These are phyloP conservation scores for Coemansia sp. DNA, from an alignment of 192 early-diverging fungal species.

Conservation along the genomic window DNA sequence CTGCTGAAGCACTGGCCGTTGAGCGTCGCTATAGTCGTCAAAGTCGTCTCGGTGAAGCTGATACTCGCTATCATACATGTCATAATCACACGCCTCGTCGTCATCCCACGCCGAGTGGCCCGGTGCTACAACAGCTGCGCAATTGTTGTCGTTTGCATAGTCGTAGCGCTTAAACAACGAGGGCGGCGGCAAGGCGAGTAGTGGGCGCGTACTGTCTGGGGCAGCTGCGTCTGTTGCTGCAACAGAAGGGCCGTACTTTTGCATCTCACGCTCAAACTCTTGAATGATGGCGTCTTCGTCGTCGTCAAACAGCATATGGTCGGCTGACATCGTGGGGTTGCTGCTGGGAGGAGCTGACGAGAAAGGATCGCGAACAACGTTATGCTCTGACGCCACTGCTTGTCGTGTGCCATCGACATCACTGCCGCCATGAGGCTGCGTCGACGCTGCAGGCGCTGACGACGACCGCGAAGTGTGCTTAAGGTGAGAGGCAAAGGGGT, in stretches of 20 bases:
- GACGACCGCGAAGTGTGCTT: constrained; percentile 14
- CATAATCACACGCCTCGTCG: constrained; percentile 27
- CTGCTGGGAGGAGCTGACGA: constrained; percentile 11
- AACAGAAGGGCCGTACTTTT: constrained; percentile 23
- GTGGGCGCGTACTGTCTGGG: not conserved
- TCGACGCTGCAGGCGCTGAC: constrained; percentile 1
- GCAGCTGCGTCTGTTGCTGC: not conserved
- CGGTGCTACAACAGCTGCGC: not conserved
- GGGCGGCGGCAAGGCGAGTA: not conserved
- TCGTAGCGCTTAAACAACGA: constrained; percentile 10
- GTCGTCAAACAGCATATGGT: constrained; percentile 52
- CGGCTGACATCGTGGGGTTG: constrained; percentile 14
- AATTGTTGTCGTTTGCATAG: constrained; percentile 11
- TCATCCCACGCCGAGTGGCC: constrained; percentile 21
- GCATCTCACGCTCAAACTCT: constrained; percentile 59
- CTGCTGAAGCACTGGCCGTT: constrained; percentile 18
- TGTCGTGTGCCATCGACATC: not conserved
- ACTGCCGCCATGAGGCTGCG: not conserved
- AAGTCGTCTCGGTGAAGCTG: constrained; percentile 27
- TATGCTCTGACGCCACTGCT: not conserved
- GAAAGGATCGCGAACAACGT: constrained; percentile 52
- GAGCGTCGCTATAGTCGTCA: constrained; percentile 23
- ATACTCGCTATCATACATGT: constrained; percentile 37
- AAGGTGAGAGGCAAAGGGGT: constrained; percentile 32
- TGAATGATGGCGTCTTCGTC: constrained; percentile 57